Evolutionary conservation across 176 grass and related monocot genomes (phyloP).

Genomic region (Oryza brachyantha): DNA sequence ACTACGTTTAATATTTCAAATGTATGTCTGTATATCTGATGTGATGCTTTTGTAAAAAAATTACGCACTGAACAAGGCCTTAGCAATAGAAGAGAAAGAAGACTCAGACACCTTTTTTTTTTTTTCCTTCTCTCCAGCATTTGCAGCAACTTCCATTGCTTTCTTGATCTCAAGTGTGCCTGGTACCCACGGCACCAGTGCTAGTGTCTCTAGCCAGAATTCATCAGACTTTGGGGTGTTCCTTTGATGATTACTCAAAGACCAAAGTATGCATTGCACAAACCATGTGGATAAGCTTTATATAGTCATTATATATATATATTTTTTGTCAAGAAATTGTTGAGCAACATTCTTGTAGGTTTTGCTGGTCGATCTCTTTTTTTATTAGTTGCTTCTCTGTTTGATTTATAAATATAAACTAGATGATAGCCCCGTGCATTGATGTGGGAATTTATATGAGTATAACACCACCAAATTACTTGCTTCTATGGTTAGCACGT

Average conservation of each 20-base stretch:
- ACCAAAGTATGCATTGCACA: not conserved
- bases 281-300: conserved; percentile 11
- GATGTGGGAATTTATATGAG: too few species aligned
- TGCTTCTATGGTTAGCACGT: too few species aligned
- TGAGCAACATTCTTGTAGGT: not conserved
- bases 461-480: too few species aligned
- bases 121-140: conserved; percentile 10
- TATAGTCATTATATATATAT: not conserved
- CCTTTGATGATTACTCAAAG: conserved; percentile 7
- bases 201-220: not conserved
- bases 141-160: conserved; percentile 5
- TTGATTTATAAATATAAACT: not conserved
- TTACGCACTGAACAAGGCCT: too few species aligned
- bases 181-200: conserved; percentile 13
- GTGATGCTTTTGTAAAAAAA: too few species aligned
- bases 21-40: too few species aligned
- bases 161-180: not conserved
- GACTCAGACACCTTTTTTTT: conserved; percentile 8
- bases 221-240: not conserved
- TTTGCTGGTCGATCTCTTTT: not conserved
- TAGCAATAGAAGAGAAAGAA: conserved; percentile 20
- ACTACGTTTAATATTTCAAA: too few species aligned
- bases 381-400: too few species aligned
- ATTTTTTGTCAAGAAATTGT: not conserved
- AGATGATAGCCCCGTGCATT: too few species aligned